These are phyloP conservation scores for Lachnellula subtilissima DNA, from an alignment of 2,329 filamentous ascomycete species.

Conservation along the genomic window DNA sequence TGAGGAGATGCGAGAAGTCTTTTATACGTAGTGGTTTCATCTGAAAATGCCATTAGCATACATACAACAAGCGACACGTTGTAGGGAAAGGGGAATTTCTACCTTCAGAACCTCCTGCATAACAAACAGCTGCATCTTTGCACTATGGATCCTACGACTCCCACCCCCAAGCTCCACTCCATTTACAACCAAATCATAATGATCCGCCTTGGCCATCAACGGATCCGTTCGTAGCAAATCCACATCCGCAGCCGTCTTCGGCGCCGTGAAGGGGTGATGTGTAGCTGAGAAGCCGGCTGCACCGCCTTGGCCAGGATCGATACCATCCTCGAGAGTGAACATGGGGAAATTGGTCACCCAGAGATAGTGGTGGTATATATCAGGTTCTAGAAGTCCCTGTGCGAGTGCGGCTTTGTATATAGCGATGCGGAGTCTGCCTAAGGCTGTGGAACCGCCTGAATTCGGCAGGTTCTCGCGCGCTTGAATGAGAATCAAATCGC, in stretches of 20 bases:
- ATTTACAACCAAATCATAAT: conserved; percentile 95
- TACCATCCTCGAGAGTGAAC: conserved; percentile 67
- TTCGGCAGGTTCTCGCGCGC: conserved; percentile 62
- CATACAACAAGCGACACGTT: background rate
- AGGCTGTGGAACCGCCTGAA: conserved; percentile 64
- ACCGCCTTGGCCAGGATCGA: conserved; percentile 64
- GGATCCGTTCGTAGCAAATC: conserved; percentile 70
- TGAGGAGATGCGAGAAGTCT: conserved; percentile 80
- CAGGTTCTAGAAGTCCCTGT: conserved; percentile 21
- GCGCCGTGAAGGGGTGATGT: conserved; percentile 94
- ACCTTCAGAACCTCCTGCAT: conserved; percentile 73
- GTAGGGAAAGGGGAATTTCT: conserved; percentile 1
- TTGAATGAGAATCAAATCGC: conserved; percentile 78
- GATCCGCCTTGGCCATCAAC: conserved; percentile 69
- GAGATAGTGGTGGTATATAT: conserved; percentile 55
- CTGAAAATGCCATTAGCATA: conserved; percentile 9
- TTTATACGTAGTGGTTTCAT: conserved; percentile 55
- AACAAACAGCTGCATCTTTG: conserved; percentile 76
- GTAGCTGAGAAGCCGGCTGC: conserved; percentile 76
- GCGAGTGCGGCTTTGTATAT: conserved; percentile 28
- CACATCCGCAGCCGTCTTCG: conserved; percentile 66
- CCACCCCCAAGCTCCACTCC: conserved; percentile 92
- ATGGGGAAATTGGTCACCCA: conserved; percentile 93
- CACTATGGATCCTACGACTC: conserved; percentile 84
- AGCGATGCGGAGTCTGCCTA: conserved; percentile 29